phyloP scores from a whole-genome alignment of 768 basidiomycete species.

The Kwoniella heveanensis region DNA sequence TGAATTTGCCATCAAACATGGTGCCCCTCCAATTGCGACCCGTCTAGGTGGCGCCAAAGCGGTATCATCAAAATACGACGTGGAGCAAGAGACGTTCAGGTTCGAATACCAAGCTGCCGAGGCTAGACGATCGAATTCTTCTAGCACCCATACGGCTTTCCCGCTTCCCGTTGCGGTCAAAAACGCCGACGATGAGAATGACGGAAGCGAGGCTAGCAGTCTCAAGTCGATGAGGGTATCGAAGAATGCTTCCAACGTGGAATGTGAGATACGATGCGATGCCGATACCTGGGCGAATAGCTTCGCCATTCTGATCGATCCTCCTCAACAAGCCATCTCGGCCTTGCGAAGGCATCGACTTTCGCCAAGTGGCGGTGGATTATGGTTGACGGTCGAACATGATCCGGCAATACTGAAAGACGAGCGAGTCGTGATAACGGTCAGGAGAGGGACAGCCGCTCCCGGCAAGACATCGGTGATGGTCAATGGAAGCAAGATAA shows the following conservation, averaged over 20 bases:
- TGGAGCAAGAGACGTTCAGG: conserved; percentile 76
- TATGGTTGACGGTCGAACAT: conserved; percentile 91
- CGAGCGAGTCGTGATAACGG: conserved; percentile 72
- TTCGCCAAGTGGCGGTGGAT: conserved; percentile 81
- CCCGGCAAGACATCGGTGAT: conserved; percentile 70
- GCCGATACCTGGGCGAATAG: conserved; percentile 74
- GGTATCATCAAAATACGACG: conserved; percentile 77
- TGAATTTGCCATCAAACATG: conserved; percentile 92
- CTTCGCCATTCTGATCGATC: conserved; percentile 69
- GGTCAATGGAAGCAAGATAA: conserved; percentile 82
- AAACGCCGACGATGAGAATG: conserved; percentile 61
- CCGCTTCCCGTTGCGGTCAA: conserved; percentile 44
- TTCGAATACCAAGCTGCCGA: conserved; percentile 69
- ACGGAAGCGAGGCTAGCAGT: conserved; percentile 31
- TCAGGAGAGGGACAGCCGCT: conserved; percentile 67
- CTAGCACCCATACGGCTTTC: conserved; percentile 47
- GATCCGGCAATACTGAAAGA: conserved; percentile 75
- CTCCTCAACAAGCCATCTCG: conserved; percentile 79
- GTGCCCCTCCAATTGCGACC: conserved; percentile 89
- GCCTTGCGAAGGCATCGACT: conserved; percentile 84
- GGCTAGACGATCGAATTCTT: conserved; percentile 56
- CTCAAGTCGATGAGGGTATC: conserved; percentile 39
- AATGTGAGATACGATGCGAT: conserved; percentile 90
- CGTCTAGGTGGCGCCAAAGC: conserved; percentile 74
- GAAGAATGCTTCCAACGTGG: conserved; percentile 60